These are phyloP conservation scores for Macrotyloma uniflorum DNA, from an alignment of 306 rosid genomes.

Conservation along the genomic window DNA sequence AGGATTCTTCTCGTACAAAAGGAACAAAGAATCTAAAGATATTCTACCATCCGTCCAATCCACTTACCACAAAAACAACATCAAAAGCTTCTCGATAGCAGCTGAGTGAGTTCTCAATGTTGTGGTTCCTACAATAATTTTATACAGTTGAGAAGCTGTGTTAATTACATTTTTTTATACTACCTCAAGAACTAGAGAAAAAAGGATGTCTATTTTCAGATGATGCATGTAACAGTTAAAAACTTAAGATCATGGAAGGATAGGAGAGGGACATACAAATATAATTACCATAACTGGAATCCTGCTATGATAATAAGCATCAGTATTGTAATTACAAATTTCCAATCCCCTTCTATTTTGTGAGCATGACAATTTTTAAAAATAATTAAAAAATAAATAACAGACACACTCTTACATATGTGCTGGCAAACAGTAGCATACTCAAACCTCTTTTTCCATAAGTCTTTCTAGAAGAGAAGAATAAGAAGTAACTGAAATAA, in stretches of 20 bases:
- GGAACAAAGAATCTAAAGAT: conserved; percentile 16
- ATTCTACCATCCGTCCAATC: conserved; percentile 17
- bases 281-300: conserved; percentile 3
- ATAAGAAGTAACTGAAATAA: too few relatives aligned
- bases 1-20: conserved; percentile 22
- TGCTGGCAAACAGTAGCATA: neutral
- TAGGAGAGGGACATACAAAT: neutral
- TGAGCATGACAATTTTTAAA: neutral
- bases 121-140: conserved; percentile 71
- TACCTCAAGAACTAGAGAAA: neutral
- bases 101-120: conserved; percentile 69
- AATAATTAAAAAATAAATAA: neutral
- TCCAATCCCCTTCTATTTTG: neutral
- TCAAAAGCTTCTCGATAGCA: conserved; percentile 75
- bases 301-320: neutral
- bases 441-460: neutral
- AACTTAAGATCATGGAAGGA: neutral
- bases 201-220: neutral
- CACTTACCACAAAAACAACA: conserved; percentile 80
- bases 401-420: neutral
- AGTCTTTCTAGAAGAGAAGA: too few relatives aligned
- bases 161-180: neutral
- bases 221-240: neutral
- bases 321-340: neutral
- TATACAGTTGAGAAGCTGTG: conserved; percentile 28